Conservation (phyloP, 306 rosid genomes). For the Myrica gale region DNA sequence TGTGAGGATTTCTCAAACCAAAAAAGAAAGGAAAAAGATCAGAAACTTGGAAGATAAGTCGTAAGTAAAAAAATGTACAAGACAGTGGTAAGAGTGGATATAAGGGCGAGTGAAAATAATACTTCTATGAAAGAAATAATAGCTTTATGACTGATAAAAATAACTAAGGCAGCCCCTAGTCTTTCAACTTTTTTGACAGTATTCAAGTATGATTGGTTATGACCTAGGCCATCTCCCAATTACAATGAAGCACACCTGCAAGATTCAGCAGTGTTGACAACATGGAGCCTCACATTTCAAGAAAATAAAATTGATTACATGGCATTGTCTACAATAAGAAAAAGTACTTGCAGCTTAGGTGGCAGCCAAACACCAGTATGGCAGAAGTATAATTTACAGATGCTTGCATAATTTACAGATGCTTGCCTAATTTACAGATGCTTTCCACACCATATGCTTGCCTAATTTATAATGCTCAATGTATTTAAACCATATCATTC, state of each 20-base stretch:
- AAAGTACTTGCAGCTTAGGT: neutral
- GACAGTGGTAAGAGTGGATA: neutral
- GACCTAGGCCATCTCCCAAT: neutral
- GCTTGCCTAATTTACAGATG: too few relatives aligned
- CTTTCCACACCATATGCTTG: slow-evolving; percentile 76
- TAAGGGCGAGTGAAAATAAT: too few relatives aligned
- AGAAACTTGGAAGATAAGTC: too few relatives aligned
- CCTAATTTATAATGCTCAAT: slow-evolving; percentile 43
- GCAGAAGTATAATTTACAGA: neutral
- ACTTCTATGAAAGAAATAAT: neutral
- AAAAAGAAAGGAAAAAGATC: neutral
- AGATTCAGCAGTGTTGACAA: neutral
- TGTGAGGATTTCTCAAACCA: neutral
- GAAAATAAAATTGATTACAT: neutral
- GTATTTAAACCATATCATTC: slow-evolving; percentile 1
- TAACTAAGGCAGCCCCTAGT: neutral
- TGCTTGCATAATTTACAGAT: too few relatives aligned
- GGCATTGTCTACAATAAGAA: neutral
- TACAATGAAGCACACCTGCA: neutral
- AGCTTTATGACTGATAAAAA: neutral
- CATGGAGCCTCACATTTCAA: neutral
- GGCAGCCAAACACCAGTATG: neutral
- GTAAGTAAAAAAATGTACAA: neutral
- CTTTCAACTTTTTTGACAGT: neutral
- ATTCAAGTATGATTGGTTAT: neutral